Evolutionary conservation across 768 basidiomycete genomes (phyloP), one percentile per base, ranked within the genome.

Genomic region (Suillus placidus): DNA sequence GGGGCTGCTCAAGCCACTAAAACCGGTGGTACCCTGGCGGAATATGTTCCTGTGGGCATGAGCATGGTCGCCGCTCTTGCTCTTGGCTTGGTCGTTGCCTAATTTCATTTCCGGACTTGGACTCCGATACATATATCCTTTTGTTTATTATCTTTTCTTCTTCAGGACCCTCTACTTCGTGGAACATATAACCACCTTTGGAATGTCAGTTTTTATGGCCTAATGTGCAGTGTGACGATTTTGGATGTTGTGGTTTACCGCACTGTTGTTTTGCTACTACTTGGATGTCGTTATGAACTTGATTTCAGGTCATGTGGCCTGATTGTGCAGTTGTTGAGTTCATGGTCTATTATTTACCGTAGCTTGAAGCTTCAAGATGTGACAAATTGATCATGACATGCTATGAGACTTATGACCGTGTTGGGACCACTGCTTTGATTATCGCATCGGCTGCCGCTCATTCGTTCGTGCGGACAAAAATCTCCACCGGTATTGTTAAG

Each of bases 51-150:
- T 5, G 61, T 68, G 2, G 75, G 76, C 23, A 62, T 77, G 68
- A 67, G 75, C 66, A 73, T 76, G 72, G 75, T 51, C 14, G 73
- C 71, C 13, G 76, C 77, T 26, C 60, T 73, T 43, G 16, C 65
- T 1, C 66, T 78, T 20, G 75, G 77, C 26, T 62, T 77, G 18
- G 62, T 72, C 18, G 71, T 78, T 23, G 75, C 73, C 13, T 76
- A 64, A 73, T 40, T 10, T 2, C 4, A 20, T 45, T 35, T 38
- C 40, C 13, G 42, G 42, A 37, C 42, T 60, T 60, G 45, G 10
- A 18, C 40, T 32, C 26, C 18, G 6, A 60, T 42, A 60, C 57
- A 60, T 9, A 60, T 60, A 60, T 60, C 40, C 58, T 8, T 60
- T 60, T 60, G 51, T 52, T 34, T 60, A 60, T 60, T 60, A 12